phyloP scores from a whole-genome alignment of 1,284 basidiomycete species.

The Ceratobasidium sp. region DNA sequence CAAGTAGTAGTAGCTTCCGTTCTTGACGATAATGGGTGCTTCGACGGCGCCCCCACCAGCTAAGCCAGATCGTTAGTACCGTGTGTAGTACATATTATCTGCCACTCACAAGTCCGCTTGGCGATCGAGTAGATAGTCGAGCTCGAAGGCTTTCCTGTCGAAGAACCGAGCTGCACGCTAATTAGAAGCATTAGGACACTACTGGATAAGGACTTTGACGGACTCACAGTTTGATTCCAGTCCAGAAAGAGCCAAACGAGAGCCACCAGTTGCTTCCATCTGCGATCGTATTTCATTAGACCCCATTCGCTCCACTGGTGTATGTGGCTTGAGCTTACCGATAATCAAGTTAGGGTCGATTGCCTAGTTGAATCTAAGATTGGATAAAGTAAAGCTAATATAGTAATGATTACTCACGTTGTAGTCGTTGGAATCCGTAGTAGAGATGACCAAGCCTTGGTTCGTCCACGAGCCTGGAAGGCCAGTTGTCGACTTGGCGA shows the following conservation, averaged over 20 bases:
- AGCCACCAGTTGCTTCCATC: slow-evolving; percentile 43
- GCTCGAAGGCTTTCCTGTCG: slow-evolving; percentile 55
- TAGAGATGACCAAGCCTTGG: slow-evolving; percentile 59
- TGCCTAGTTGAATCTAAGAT: slow-evolving; percentile 49
- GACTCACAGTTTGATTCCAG: slow-evolving; percentile 49
- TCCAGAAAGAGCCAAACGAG: slow-evolving; percentile 43
- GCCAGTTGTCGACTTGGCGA: slow-evolving; percentile 43
- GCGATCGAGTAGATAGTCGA: slow-evolving; percentile 55
- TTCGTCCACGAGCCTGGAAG: slow-evolving; percentile 55
- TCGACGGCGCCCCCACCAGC: slow-evolving; percentile 27
- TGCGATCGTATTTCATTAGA: slow-evolving; percentile 17
- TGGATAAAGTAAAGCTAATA: slow-evolving; percentile 16
- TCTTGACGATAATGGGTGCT: slow-evolving; percentile 55
- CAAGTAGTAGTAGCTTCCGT: slow-evolving; percentile 59
- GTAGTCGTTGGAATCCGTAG: slow-evolving; percentile 53
- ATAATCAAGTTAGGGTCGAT: slow-evolving; percentile 55
- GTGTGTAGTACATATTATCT: background rate
- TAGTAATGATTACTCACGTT: slow-evolving; percentile 53
- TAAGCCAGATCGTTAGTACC: background rate
- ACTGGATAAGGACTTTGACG: slow-evolving; percentile 39
- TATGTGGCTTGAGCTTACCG: background rate
- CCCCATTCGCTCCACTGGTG: background rate
- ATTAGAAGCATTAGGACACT: background rate
- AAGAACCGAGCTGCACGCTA: slow-evolving; percentile 45
- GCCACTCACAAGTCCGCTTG: slow-evolving; percentile 49